These are phyloP conservation scores for Synchytrium microbalum DNA, from an alignment of 371 early-diverging fungal species.

Conservation along the genomic window DNA sequence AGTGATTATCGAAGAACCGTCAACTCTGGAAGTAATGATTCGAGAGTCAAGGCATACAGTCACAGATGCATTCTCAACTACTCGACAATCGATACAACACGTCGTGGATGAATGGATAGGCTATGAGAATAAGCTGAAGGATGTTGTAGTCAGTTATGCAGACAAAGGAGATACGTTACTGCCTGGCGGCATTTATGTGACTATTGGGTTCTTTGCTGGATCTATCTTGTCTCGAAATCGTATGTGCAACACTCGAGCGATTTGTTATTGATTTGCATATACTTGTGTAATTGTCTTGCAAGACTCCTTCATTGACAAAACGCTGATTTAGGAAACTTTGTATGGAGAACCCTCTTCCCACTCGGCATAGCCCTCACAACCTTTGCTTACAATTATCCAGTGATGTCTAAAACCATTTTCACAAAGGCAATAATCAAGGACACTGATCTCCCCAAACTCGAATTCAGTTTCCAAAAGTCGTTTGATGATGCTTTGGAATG, in stretches of 20 bases:
- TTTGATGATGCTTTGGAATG: no score
- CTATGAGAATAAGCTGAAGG: slow-evolving; percentile 11
- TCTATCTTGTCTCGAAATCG: slow-evolving; percentile 29
- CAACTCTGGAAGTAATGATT: slow-evolving; percentile 17
- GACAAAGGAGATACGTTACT: slow-evolving; percentile 22
- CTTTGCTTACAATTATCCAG: neutral
- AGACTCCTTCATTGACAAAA: no score
- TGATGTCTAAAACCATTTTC: neutral
- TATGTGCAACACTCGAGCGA: slow-evolving; percentile 9
- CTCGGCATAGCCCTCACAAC: neutral
- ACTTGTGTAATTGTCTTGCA: no score
- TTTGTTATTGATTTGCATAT: neutral
- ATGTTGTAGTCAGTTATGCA: slow-evolving; percentile 8
- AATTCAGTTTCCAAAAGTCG: no score
- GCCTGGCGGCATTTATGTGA: slow-evolving; percentile 28
- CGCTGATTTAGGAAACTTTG: slow-evolving; percentile 9
- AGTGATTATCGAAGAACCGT: slow-evolving; percentile 15
- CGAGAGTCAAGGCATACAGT: slow-evolving; percentile 19
- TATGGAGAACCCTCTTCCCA: neutral
- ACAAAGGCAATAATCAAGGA: no score
- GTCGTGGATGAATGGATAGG: slow-evolving; percentile 24
- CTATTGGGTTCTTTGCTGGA: slow-evolving; percentile 30
- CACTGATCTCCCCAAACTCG: no score
- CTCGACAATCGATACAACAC: slow-evolving; percentile 12
- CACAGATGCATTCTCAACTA: slow-evolving; percentile 15